phyloP scores from a whole-genome alignment of 225 moss, liverwort and hornwort genomes.

The Neckera pumila region DNA sequence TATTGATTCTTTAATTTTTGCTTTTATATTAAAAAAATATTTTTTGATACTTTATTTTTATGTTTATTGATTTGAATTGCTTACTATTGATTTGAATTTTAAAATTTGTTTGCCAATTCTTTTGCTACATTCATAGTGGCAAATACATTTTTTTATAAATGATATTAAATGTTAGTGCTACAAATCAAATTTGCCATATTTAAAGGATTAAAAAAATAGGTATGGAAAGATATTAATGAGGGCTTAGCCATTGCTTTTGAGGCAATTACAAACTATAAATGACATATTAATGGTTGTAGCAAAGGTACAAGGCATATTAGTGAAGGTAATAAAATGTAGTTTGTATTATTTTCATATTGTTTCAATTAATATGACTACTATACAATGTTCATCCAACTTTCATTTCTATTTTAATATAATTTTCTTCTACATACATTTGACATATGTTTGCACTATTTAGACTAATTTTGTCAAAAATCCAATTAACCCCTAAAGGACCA shows the following conservation, averaged over 20 bases:
- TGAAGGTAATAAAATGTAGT: neutral
- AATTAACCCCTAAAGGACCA: too few relatives aligned
- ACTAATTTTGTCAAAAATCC: neutral
- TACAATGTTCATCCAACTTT: neutral
- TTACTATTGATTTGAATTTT: neutral
- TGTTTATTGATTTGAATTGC: too few relatives aligned
- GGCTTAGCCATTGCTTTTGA: neutral
- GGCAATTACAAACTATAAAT: neutral
- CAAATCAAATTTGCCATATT: rapidly evolving
- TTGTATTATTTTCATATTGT: neutral
- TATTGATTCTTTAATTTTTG: neutral
- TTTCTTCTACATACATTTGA: neutral
- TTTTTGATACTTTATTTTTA: neutral
- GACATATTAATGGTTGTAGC: neutral
- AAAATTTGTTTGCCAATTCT: neutral
- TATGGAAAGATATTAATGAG: neutral
- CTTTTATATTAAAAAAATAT: neutral
- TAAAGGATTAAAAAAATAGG: neutral
- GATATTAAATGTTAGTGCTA: neutral
- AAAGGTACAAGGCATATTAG: neutral
- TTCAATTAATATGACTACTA: neutral
- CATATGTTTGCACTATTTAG: neutral
- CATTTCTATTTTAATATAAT: neutral
- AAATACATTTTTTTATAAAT: too few relatives aligned
- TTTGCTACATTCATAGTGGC: neutral